phyloP scores from a whole-genome alignment of 176 grass and related monocot genomes.

The Avena eriantha region DNA sequence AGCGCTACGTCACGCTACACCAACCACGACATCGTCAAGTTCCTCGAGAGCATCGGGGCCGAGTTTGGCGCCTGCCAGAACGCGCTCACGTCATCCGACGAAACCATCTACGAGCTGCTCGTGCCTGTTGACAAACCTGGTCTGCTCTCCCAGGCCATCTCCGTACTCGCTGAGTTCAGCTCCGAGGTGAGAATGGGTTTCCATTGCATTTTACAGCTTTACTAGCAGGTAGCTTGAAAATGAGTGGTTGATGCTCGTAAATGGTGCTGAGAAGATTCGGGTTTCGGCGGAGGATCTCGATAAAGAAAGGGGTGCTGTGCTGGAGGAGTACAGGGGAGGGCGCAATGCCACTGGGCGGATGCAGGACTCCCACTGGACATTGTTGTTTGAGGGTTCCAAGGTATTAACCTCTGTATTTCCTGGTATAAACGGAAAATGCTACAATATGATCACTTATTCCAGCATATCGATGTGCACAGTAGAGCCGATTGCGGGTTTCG shows the following conservation, averaged over 20 bases:
- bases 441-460: constrained; percentile 12
- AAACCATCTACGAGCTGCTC: constrained; percentile 98
- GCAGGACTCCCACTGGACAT: constrained; percentile 95
- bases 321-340: constrained; percentile 97
- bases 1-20: constrained; percentile 92
- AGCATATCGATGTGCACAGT: constrained; percentile 1
- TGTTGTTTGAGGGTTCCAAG: constrained; percentile 96
- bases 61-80: constrained; percentile 99
- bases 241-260: constrained; percentile 9
- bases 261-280: constrained; percentile 59
- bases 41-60: constrained; percentile 98
- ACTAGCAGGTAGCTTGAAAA: neutral
- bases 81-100: constrained; percentile 95
- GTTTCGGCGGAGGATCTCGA: constrained; percentile 89
- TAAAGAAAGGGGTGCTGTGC: constrained; percentile 94
- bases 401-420: constrained; percentile 47
- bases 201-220: neutral
- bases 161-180: constrained; percentile 90
- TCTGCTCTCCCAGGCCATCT: constrained; percentile 93
- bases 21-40: constrained; percentile 98
- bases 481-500: neutral
- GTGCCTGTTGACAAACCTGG: constrained; percentile 93
- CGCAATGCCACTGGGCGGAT: constrained; percentile 89
- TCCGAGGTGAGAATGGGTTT: constrained; percentile 62
- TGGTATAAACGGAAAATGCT: neutral